Percentiles rank a stretch among this genome's conserved stretches.
phyloP scores from a whole-genome alignment of 805 yeast species.

The Saccharomyces kudriavzevii region DNA sequence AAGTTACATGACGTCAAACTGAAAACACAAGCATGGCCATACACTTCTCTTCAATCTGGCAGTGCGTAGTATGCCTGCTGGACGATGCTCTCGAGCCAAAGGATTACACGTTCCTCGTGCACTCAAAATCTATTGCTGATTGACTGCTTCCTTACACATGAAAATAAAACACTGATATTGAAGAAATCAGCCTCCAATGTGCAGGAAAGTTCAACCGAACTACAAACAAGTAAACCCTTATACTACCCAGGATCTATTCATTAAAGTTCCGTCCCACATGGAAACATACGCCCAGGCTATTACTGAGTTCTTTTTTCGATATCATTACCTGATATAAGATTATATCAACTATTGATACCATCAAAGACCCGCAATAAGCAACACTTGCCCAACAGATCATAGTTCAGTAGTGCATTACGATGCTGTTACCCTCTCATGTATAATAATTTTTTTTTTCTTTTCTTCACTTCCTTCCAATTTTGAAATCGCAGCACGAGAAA shows the following conservation, averaged over 20 bases:
- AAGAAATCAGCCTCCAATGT: not conserved
- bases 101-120: not conserved
- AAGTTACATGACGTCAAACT: not conserved
- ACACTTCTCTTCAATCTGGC: not conserved
- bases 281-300: not conserved
- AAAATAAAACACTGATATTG: not conserved
- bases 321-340: constrained; percentile 1
- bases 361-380: not conserved
- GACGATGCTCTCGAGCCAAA: not conserved
- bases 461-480: not conserved
- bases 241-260: not conserved
- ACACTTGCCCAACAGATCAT: not conserved
- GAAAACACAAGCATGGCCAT: not conserved
- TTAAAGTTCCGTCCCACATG: not conserved
- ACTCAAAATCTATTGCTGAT: not conserved
- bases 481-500: not conserved
- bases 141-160: not conserved
- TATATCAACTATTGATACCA: constrained; percentile 4
- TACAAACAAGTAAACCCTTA: not conserved
- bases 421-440: constrained; percentile 4
- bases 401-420: not conserved
- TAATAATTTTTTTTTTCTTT: constrained; percentile 3
- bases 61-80: not conserved
- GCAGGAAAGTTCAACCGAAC: not conserved
- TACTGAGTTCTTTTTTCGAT: not conserved